Evolutionary conservation across 2,329 filamentous ascomycete genomes (phyloP).

Genomic region (Aspergillus nomiae): DNA sequence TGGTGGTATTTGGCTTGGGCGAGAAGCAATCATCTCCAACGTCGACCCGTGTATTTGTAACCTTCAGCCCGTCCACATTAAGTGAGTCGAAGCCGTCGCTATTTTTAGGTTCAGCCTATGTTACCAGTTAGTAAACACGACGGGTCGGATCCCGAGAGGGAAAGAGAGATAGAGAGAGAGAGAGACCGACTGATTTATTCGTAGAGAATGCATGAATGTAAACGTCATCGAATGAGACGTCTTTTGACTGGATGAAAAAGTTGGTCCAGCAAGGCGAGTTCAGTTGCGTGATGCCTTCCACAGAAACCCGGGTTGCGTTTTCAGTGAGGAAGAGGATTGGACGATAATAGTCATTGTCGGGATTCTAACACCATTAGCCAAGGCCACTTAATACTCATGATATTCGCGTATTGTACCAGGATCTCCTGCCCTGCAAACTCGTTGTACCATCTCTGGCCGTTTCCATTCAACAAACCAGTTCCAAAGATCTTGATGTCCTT

Average conservation of each 20-base stretch:
- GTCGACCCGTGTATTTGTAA: slow-evolving; percentile 55
- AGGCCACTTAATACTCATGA: too few relatives aligned
- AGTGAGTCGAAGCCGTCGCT: slow-evolving; percentile 65
- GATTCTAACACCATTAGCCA: slow-evolving; percentile 38
- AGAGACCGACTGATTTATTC: slow-evolving; percentile 39
- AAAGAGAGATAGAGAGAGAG: not conserved
- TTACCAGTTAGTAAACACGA: not conserved
- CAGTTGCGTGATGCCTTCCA: slow-evolving; percentile 61
- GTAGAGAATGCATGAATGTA: slow-evolving; percentile 58
- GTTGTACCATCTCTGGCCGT: slow-evolving; percentile 56
- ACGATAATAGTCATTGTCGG: slow-evolving; percentile 58
- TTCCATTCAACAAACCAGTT: slow-evolving; percentile 58
- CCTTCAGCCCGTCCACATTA: slow-evolving; percentile 57
- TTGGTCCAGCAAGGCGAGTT: slow-evolving; percentile 67
- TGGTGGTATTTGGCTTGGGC: slow-evolving; percentile 61
- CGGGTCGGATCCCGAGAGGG: too few relatives aligned
- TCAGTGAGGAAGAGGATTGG: slow-evolving; percentile 64
- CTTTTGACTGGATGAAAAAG: slow-evolving; percentile 61
- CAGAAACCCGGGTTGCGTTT: slow-evolving; percentile 60
- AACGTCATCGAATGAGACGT: slow-evolving; percentile 57
- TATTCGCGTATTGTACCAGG: slow-evolving; percentile 23
- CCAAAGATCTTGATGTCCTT: slow-evolving; percentile 63
- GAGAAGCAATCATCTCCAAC: slow-evolving; percentile 65
- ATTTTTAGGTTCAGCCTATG: slow-evolving; percentile 56
- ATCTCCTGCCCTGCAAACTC: slow-evolving; percentile 48